Evolutionary conservation across 495 filamentous ascomycete species (phyloP), one percentile per base, ranked within the genome.

Genomic region (Aspergillus leporis): DNA sequence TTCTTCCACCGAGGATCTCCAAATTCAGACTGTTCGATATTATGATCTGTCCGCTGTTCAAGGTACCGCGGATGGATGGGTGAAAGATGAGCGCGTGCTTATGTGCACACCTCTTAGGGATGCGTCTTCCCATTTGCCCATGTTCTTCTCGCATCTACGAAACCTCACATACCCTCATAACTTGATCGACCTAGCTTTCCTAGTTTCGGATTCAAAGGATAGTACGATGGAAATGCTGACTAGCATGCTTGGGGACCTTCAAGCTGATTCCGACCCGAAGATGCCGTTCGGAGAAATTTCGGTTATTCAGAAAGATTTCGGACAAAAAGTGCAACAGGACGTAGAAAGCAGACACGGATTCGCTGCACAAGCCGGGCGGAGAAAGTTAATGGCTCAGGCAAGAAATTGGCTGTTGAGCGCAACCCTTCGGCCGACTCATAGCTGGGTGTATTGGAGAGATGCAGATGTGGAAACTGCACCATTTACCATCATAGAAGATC

Each of bases 391-490:
- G 95, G 95, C 95, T 4, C 92, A 97, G 75, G 95, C 95, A 13
- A 83, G 95, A 58, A 99, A 99, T 77, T 99, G 95, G 95, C 73
- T 99, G 50, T 74, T 99, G 58, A 97, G 91, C 65, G 93, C 95
- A 23, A 93, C 95, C 18, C 78, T 99, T 40, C 84, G 94, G 49
- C 95, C 95, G 5, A 93, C 93, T 36, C 95, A 99, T 68, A 95
- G 91, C 65, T 99, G 95, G 95, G 95, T 99, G 25, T 99, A 99
- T 67, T 99, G 95, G 95, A 84, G 95, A 73, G 95, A 99, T 78
- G 95, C 94, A 22, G 95, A 99, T 74, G 95, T 99, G 13, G 91
- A 97, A 74, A 99, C 95, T 7, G 93, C 94, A 10, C 95, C 95
- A 0, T 88, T 89, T 63, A 98, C 95, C 2, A 98, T 99, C 57